Conservation (phyloP, 1,284 basidiomycete genomes). For the Chiua sp. region DNA sequence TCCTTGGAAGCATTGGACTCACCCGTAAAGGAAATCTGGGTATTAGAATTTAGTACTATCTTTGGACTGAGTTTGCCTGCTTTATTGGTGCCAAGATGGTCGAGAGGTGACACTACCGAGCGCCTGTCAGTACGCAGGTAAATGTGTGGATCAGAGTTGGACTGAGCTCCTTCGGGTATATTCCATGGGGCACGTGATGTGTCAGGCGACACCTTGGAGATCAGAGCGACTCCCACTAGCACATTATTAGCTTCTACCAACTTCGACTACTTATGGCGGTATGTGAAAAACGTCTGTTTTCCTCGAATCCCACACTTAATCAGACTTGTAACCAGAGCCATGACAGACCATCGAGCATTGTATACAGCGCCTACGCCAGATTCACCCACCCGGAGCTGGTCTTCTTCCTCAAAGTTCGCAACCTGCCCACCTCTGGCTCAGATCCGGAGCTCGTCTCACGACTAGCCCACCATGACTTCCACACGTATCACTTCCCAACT, state of each 20-base stretch:
- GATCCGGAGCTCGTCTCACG: constrained; percentile 67
- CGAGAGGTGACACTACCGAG: too few species aligned
- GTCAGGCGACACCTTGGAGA: not conserved
- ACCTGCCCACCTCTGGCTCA: constrained; percentile 63
- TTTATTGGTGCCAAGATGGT: not conserved
- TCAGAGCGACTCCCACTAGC: constrained; percentile 3
- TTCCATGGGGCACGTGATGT: too few species aligned
- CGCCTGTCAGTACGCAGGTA: too few species aligned
- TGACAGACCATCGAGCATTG: constrained; percentile 30
- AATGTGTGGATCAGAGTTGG: too few species aligned
- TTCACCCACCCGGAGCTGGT: constrained; percentile 69
- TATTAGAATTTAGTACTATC: not conserved
- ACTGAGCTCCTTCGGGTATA: too few species aligned
- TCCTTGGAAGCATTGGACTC: not conserved
- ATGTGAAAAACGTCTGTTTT: constrained; percentile 14
- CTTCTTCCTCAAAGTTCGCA: constrained; percentile 74
- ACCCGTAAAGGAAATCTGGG: too few species aligned
- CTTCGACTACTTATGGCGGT: constrained; percentile 30
- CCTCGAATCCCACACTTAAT: constrained; percentile 18
- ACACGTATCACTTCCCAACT: constrained; percentile 66
- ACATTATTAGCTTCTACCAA: constrained; percentile 9
- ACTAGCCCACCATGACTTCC: constrained; percentile 72
- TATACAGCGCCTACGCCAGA: constrained; percentile 62
- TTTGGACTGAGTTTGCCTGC: too few species aligned
- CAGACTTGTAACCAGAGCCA: constrained; percentile 15